A percentile compares a stretch with the other conserved stretches of the same genome.
These are phyloP conservation scores for Chlorella ohadii DNA, from an alignment of 139 green algal genomes.

Conservation along the genomic window DNA sequence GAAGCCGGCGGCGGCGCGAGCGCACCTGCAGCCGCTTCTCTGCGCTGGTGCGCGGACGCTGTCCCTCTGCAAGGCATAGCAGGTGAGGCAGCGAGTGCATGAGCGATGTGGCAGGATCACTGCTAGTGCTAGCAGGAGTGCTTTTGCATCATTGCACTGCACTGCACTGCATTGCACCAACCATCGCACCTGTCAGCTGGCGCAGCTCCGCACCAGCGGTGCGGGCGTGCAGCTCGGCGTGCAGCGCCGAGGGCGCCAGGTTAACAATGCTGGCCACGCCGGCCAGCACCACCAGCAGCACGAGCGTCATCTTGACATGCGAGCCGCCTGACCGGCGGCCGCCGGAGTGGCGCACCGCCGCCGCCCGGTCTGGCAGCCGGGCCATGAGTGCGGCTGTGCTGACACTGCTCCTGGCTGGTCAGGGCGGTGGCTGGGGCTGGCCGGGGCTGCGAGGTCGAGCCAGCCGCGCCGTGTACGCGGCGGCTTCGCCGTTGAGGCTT, in stretches of 20 bases:
- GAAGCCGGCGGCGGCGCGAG: no score
- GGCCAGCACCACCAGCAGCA: conserved; percentile 15
- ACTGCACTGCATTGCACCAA: no score
- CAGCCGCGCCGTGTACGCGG: no score
- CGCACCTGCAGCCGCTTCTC: background rate
- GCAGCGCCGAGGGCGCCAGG: background rate
- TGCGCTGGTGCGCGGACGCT: background rate
- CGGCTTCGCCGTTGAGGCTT: no score
- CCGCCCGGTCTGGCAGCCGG: background rate
- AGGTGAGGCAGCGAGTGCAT: background rate
- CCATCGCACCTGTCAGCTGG: conserved; percentile 1
- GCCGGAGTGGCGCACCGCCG: no score
- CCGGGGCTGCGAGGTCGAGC: no score
- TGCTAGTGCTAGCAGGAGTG: no score
- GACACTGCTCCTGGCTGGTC: background rate
- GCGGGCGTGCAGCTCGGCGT: background rate
- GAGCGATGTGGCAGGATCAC: no score
- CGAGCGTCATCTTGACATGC: conserved; percentile 10
- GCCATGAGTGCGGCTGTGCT: background rate
- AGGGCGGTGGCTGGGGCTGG: background rate
- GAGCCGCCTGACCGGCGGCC: background rate
- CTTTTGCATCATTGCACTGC: no score
- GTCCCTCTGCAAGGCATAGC: background rate
- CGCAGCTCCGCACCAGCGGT: conserved; percentile 6
- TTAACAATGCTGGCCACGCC: conserved; percentile 1